These are phyloP conservation scores for Boletus patriciae DNA, from an alignment of 768 basidiomycete genomes.

Conservation along the genomic window DNA sequence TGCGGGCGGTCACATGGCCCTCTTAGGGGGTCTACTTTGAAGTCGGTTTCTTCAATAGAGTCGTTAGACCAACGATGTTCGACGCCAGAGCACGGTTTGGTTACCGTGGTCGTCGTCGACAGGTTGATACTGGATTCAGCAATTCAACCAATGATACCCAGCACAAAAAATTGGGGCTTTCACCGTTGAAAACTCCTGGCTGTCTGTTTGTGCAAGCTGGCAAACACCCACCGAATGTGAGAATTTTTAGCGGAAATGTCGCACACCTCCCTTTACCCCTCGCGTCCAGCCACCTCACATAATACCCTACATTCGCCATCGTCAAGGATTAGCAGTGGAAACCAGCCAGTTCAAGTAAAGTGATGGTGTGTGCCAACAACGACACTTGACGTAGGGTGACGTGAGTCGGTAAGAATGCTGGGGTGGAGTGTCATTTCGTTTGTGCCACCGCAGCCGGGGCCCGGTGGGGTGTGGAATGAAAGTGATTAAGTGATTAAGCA, in stretches of 20 bases:
- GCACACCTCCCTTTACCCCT: too few species aligned
- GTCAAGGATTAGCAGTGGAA: neutral
- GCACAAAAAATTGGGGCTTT: constrained; percentile 1
- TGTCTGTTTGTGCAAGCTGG: neutral
- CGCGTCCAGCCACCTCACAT: too few species aligned
- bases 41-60: neutral
- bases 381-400: neutral
- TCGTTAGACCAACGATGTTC: neutral
- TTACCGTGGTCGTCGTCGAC: neutral
- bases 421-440: neutral
- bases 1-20: neutral
- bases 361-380: neutral
- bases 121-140: neutral
- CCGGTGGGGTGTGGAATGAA: neutral
- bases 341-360: neutral
- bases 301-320: too few species aligned
- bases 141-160: neutral
- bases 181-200: neutral
- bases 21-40: neutral
- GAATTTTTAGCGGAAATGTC: too few species aligned
- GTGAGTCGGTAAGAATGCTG: neutral
- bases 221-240: neutral
- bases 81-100: neutral
- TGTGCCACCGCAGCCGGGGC: neutral
- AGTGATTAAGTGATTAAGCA: neutral